Conservation (phyloP, 2,329 filamentous ascomycete genomes). For the Ophiostoma triangulosporum region DNA sequence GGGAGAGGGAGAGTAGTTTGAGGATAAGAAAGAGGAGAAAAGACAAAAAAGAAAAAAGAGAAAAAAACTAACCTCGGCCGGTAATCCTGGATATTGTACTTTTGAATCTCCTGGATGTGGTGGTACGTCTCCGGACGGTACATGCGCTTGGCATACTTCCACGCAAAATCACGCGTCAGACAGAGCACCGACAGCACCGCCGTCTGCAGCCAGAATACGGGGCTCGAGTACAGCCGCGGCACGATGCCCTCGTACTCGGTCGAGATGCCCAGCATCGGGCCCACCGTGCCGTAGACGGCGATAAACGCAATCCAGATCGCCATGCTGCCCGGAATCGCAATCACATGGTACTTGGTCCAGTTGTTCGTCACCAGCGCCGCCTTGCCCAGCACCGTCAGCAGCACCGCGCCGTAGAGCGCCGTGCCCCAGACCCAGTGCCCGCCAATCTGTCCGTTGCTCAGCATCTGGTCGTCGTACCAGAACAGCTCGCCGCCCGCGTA, state of each 20-base stretch:
- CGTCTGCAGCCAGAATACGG: constrained; percentile 86
- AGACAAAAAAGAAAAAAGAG: background rate
- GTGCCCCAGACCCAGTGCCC: constrained; percentile 99
- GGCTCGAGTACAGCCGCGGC: constrained; percentile 64
- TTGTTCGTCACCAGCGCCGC: constrained; percentile 90
- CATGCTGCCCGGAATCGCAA: constrained; percentile 91
- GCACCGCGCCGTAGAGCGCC: constrained; percentile 83
- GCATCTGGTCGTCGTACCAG: constrained; percentile 67
- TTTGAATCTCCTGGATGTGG: constrained; percentile 98
- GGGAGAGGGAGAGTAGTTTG: background rate
- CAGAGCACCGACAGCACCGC: constrained; percentile 68
- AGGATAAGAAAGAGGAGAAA: background rate
- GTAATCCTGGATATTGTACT: constrained; percentile 99
- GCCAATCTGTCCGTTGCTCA: constrained; percentile 64
- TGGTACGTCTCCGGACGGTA: constrained; percentile 93
- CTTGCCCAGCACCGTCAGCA: constrained; percentile 87
- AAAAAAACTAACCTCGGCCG: constrained; percentile 57
- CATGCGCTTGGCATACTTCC: constrained; percentile 98
- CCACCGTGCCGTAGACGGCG: constrained; percentile 73
- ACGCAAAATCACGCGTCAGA: constrained; percentile 76
- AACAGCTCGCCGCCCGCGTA: constrained; percentile 75
- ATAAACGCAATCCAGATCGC: constrained; percentile 84
- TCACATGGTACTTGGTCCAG: constrained; percentile 96
- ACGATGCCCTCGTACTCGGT: constrained; percentile 77
- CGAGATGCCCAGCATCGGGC: constrained; percentile 69